Conservation (phyloP, 2,329 filamentous ascomycete genomes). For the Microdochium trichocladiopsis region DNA sequence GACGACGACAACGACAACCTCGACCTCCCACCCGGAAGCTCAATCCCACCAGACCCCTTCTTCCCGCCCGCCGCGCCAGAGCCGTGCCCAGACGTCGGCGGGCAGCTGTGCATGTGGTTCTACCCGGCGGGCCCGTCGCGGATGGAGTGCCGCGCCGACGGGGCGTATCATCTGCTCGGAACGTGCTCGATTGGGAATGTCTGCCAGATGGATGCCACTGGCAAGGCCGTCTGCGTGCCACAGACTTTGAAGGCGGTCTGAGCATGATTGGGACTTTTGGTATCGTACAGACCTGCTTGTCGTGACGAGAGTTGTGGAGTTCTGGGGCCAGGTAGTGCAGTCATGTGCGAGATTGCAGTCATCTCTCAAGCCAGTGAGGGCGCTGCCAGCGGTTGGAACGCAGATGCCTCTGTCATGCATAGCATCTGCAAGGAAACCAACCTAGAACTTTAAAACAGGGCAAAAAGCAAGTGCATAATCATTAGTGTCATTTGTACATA, state of each 20-base stretch:
- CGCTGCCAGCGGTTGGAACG: too few relatives aligned
- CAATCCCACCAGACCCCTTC: not conserved
- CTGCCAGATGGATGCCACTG: not conserved
- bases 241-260: too few relatives aligned
- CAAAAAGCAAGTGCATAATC: not conserved
- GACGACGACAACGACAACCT: not conserved
- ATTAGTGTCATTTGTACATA: constrained; percentile 1
- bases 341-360: too few relatives aligned
- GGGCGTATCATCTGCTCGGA: not conserved
- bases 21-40: too few relatives aligned
- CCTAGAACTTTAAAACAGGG: not conserved
- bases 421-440: too few relatives aligned
- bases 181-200: not conserved
- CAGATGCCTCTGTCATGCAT: too few relatives aligned
- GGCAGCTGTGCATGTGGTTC: not conserved
- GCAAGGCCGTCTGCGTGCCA: not conserved
- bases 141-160: not conserved
- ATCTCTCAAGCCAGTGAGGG: too few relatives aligned
- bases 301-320: too few relatives aligned
- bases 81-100: not conserved
- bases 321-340: too few relatives aligned
- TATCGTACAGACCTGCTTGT: too few relatives aligned
- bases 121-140: not conserved
- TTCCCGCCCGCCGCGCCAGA: not conserved
- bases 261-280: too few relatives aligned